These are phyloP conservation scores for Clonostachys byssicola DNA, from an alignment of 2,329 filamentous ascomycete genomes.

Conservation along the genomic window DNA sequence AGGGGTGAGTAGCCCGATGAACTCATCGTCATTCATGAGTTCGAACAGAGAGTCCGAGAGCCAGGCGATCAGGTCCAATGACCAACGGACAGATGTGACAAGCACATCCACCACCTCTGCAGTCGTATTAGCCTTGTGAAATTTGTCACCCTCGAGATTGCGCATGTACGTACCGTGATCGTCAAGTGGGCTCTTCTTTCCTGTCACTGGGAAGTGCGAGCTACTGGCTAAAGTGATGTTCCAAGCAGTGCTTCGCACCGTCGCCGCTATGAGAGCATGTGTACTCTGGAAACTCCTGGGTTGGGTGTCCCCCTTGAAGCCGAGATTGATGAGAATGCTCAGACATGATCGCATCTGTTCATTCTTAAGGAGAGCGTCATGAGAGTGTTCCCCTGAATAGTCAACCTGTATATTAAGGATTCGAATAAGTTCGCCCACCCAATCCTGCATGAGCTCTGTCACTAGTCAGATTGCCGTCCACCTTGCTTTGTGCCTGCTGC, in stretches of 20 bases:
- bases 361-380: constrained; percentile 71
- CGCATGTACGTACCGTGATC: constrained; percentile 37
- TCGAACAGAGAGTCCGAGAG: constrained; percentile 54
- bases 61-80: constrained; percentile 65
- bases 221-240: constrained; percentile 61
- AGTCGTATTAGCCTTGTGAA: constrained; percentile 6
- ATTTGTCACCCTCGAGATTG: neutral
- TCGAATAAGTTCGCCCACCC: constrained; percentile 63
- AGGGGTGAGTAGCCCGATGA: constrained; percentile 43
- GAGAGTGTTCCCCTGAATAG: constrained; percentile 71
- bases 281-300: constrained; percentile 65
- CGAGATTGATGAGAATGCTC: constrained; percentile 74
- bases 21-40: constrained; percentile 46
- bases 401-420: constrained; percentile 73
- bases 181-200: constrained; percentile 55
- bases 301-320: constrained; percentile 61
- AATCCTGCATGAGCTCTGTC: constrained; percentile 55
- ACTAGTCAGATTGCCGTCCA: too few relatives aligned
- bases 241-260: constrained; percentile 68
- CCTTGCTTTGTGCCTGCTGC: too few relatives aligned
- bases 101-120: constrained; percentile 69
- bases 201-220: constrained; percentile 46
- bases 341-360: constrained; percentile 69
- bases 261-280: constrained; percentile 70
- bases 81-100: constrained; percentile 75